Percentiles rank a stretch among this genome's conserved stretches.
phyloP scores from a whole-genome alignment of 257 asterid species.

The Craterostigma plantagineum region DNA sequence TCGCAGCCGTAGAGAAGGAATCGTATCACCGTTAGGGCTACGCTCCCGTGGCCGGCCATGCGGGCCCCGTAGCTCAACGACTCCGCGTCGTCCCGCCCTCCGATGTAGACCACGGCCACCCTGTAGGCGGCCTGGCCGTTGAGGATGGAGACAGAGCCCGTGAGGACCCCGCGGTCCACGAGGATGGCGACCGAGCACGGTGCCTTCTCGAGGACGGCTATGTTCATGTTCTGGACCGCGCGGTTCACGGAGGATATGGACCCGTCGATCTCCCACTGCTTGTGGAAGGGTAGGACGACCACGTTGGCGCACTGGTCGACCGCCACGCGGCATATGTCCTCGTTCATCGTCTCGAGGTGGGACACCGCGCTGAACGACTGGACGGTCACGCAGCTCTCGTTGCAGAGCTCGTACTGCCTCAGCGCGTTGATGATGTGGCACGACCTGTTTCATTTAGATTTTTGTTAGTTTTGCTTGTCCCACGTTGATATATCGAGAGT shows the following conservation, averaged over 20 bases:
- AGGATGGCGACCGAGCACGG: constrained; percentile 63
- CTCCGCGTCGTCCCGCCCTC: constrained; percentile 72
- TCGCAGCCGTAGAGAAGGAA: constrained; percentile 50
- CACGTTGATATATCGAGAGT: too few relatives aligned
- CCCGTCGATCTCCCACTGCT: constrained; percentile 66
- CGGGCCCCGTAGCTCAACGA: constrained; percentile 54
- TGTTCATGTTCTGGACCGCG: constrained; percentile 35
- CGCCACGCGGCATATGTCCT: constrained; percentile 40
- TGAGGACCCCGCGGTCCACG: constrained; percentile 39
- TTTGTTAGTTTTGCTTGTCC: too few relatives aligned
- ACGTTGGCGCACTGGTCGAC: constrained; percentile 37
- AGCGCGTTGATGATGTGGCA: constrained; percentile 48
- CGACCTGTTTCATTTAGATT: too few relatives aligned
- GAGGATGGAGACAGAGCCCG: constrained; percentile 25
- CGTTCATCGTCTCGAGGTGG: constrained; percentile 32
- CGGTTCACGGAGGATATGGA: constrained; percentile 32
- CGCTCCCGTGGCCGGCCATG: constrained; percentile 34
- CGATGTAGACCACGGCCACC: constrained; percentile 48
- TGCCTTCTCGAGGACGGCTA: constrained; percentile 31
- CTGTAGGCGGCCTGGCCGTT: constrained; percentile 27
- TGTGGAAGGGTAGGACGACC: constrained; percentile 59
- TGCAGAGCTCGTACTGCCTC: constrained; percentile 43
- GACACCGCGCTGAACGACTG: constrained; percentile 42
- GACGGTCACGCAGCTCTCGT: constrained; percentile 32
- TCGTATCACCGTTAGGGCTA: constrained; percentile 37